Evolutionary conservation across 345 rosid genomes (phyloP).

Genomic region (Salix viminalis): DNA sequence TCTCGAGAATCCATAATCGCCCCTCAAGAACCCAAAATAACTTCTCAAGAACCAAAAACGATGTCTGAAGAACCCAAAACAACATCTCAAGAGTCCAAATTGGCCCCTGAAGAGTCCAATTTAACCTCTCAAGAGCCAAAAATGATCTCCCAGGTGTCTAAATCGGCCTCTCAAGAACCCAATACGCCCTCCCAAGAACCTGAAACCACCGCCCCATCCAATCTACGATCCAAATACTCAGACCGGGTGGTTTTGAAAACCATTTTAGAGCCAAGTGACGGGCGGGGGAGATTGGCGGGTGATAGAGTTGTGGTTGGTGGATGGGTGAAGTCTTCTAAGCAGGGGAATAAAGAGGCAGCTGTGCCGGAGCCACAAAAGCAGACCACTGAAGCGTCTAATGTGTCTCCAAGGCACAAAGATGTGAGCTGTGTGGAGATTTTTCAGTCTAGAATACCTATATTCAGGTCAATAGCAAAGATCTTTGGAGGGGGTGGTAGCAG

Average conservation of each 20-base stretch:
- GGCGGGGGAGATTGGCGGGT: constrained; percentile 41
- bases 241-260: constrained; percentile 54
- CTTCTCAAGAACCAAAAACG: background rate
- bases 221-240: constrained; percentile 44
- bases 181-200: background rate
- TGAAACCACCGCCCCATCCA: background rate
- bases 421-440: constrained; percentile 60
- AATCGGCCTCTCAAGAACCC: background rate
- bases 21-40: background rate
- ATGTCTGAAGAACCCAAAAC: background rate
- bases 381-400: constrained; percentile 11
- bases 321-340: constrained; percentile 82
- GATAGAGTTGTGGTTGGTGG: constrained; percentile 69
- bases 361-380: constrained; percentile 13
- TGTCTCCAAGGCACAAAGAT: constrained; percentile 22
- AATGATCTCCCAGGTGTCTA: background rate
- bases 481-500: constrained; percentile 14
- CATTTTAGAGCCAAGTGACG: constrained; percentile 43
- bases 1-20: constrained; percentile 10
- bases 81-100: background rate
- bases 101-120: background rate
- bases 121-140: constrained; percentile 19
- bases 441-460: constrained; percentile 57
- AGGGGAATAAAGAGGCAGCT: constrained; percentile 40
- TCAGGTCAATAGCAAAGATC: constrained; percentile 52